Evolutionary conservation across 2,329 filamentous ascomycete genomes (phyloP), one percentile per base, ranked within the genome.

Genomic region (Penicillium sp.): DNA sequence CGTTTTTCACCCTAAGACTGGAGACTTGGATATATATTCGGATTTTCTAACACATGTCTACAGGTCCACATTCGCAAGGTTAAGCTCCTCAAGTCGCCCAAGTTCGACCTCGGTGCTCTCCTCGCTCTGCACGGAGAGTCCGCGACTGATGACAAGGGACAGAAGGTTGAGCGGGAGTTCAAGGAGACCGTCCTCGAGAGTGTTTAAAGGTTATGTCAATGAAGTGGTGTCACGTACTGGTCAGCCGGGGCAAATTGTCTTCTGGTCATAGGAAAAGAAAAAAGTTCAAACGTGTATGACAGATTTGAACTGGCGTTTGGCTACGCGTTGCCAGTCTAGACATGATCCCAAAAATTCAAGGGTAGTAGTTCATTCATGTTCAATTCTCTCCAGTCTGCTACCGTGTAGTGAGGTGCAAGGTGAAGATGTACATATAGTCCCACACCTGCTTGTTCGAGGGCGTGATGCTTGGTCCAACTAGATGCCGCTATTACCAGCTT

Each of bases 1-100:
- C 63, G 86, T 82, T 56, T 57, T 44, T 39, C 29, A 9, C 39
- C 46, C 12, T 29, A 9, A 44, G 10, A 9, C 34, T 39, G 18
- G 39, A 46, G 21, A 35, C 1, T 25, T 6, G 18, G 13, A 23
- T 3, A 18, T 4, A 21, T 31, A 15, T 25, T 37, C 25, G 25
- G 18, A 8, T 37, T 37, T 41, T 64, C 72, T 80, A 66, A 80
- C 64, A 56, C 49, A 38, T 62, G 10, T 70, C 50, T 27, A 10
- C 41, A 97, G 92, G 92, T 97, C 74, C 94, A 99, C 85, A 96
- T 99, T 81, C 92, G 94, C 81, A 99, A 99, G 87, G 93, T 99
- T 75, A 99, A 99, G 88, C 90, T 99, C 70, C 85, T 99, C 71
- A 99, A 99, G 88, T 80, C 88, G 67, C 94, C 94, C 76, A 99